These are phyloP conservation scores for Candida maris DNA, from an alignment of 805 yeast genomes.

Conservation along the genomic window DNA sequence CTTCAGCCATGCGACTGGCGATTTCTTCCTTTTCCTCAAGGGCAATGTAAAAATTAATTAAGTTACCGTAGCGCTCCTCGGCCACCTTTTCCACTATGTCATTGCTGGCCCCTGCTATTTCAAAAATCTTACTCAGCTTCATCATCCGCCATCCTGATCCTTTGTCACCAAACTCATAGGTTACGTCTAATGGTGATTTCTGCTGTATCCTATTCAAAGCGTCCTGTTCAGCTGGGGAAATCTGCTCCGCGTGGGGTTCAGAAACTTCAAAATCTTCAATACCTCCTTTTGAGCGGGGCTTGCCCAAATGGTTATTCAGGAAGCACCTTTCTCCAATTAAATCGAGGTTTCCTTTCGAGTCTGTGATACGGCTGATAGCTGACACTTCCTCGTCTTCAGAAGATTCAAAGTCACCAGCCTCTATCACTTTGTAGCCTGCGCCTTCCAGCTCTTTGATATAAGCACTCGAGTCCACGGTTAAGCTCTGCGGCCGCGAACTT, in stretches of 20 bases:
- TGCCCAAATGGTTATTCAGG: too few relatives aligned
- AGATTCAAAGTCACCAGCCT: conserved; percentile 24
- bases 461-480: too few relatives aligned
- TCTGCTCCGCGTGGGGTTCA: too few relatives aligned
- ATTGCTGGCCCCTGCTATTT: conserved; percentile 18
- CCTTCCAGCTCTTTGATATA: not conserved
- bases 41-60: conserved; percentile 29
- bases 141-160: conserved; percentile 39
- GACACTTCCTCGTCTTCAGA: conserved; percentile 19
- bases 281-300: too few relatives aligned
- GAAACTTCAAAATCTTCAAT: too few relatives aligned
- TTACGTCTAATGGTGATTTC: conserved; percentile 17
- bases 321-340: not conserved
- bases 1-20: conserved; percentile 14
- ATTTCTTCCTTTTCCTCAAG: conserved; percentile 33
- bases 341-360: conserved; percentile 10
- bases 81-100: conserved; percentile 26
- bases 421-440: conserved; percentile 12
- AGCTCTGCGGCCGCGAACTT: too few relatives aligned
- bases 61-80: conserved; percentile 26
- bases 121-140: conserved; percentile 27
- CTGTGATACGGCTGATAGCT: conserved; percentile 5
- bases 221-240: too few relatives aligned
- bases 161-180: conserved; percentile 35
- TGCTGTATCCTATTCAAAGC: too few relatives aligned